Conservation (phyloP, 306 rosid genomes). For the Fagus crenata region DNA sequence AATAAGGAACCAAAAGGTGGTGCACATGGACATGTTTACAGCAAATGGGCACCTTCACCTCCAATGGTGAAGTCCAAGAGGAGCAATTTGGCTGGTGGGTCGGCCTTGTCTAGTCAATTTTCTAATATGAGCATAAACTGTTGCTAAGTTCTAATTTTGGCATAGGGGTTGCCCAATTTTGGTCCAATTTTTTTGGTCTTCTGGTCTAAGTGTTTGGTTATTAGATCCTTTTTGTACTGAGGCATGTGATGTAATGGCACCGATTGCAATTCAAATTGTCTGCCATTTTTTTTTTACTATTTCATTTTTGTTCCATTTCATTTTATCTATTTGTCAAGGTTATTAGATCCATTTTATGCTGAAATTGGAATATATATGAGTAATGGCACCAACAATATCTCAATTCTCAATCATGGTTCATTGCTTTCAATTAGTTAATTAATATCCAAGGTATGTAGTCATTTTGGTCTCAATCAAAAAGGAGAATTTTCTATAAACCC, state of each 20-base stretch:
- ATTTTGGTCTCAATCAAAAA: too few species aligned
- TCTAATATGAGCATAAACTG: constrained; percentile 57
- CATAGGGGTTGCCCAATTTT: neutral
- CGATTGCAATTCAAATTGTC: neutral
- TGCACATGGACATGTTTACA: neutral
- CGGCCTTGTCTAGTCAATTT: constrained; percentile 64
- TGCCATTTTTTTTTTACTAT: neutral
- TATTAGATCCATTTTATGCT: too few species aligned
- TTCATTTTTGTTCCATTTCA: neutral
- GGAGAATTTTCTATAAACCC: too few species aligned
- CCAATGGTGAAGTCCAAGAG: constrained; percentile 46
- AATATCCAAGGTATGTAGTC: too few species aligned
- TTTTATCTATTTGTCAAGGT: too few species aligned
- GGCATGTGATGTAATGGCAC: neutral
- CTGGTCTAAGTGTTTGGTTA: neutral
- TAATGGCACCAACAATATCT: too few species aligned
- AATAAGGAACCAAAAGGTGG: constrained; percentile 7
- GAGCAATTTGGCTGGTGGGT: constrained; percentile 39
- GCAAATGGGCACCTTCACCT: constrained; percentile 50
- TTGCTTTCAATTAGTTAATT: too few species aligned
- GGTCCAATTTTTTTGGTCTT: neutral
- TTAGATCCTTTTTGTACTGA: neutral
- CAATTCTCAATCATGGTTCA: too few species aligned
- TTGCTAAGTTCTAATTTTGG: constrained; percentile 29
- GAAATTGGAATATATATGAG: too few species aligned